A percentile compares a stretch with the other conserved stretches of the same genome.
Conservation (phyloP, 768 basidiomycete genomes). For the Saitozyma sp. region DNA sequence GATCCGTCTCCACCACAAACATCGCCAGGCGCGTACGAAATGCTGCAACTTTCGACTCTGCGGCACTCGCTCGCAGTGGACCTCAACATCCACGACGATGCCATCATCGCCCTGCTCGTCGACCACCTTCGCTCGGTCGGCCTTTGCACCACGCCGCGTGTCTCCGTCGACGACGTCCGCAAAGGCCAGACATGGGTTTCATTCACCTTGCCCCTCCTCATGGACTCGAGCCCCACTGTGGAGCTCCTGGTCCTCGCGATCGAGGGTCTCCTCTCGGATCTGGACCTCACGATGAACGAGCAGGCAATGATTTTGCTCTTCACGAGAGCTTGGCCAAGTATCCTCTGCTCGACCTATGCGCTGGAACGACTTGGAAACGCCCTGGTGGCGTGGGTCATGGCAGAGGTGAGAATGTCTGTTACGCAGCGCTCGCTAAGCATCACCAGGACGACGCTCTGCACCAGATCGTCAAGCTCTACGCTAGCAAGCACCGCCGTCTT, state of each 20-base stretch:
- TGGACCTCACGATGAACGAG: constrained; percentile 74
- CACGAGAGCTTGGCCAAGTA: constrained; percentile 71
- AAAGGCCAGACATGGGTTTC: constrained; percentile 54
- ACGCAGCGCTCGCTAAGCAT: background rate
- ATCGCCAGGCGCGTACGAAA: constrained; percentile 56
- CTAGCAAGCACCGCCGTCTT: constrained; percentile 61
- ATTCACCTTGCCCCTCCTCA: constrained; percentile 69
- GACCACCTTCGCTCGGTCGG: constrained; percentile 55
- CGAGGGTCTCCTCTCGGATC: constrained; percentile 68
- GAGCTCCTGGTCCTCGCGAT: constrained; percentile 71
- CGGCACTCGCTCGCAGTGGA: constrained; percentile 63
- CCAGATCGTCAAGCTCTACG: constrained; percentile 66
- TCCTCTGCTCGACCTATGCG: constrained; percentile 70
- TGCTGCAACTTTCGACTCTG: constrained; percentile 63
- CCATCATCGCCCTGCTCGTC: constrained; percentile 60
- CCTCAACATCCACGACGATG: constrained; percentile 62
- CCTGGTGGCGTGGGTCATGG: constrained; percentile 69
- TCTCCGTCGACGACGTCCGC: constrained; percentile 13
- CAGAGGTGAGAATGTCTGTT: constrained; percentile 60
- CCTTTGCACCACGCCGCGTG: constrained; percentile 32
- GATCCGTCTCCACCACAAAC: background rate
- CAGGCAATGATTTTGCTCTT: constrained; percentile 68
- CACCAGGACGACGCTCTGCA: constrained; percentile 64
- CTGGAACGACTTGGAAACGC: constrained; percentile 63
- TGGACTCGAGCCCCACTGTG: constrained; percentile 71